A percentile compares a stretch with the other conserved stretches of the same genome.
Evolutionary conservation across 2,329 filamentous ascomycete genomes (phyloP).

Genomic region (Ophiocordyceps sinensis): DNA sequence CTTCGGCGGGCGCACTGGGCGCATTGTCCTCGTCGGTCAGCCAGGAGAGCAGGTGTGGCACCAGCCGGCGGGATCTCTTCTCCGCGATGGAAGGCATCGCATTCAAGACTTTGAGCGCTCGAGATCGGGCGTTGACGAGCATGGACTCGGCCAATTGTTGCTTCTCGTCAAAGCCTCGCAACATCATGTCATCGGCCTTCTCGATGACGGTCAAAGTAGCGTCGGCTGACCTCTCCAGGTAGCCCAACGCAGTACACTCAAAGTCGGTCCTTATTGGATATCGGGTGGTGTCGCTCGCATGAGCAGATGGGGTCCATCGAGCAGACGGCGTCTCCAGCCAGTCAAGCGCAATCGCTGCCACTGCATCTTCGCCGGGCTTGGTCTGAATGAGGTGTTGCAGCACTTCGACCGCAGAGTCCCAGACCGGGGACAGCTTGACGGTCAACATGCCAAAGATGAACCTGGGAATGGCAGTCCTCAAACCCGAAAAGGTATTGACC

Average conservation of each 20-base stretch:
- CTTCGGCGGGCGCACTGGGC: constrained; percentile 20
- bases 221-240: constrained; percentile 37
- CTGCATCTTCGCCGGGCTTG: constrained; percentile 55
- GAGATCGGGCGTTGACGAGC: constrained; percentile 48
- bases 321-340: constrained; percentile 56
- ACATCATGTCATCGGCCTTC: constrained; percentile 42
- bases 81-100: constrained; percentile 66
- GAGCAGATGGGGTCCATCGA: constrained; percentile 31
- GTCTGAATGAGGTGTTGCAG: constrained; percentile 61
- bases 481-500: constrained; percentile 41
- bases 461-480: constrained; percentile 57
- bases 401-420: constrained; percentile 68
- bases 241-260: constrained; percentile 63
- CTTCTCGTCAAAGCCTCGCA: constrained; percentile 47
- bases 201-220: constrained; percentile 37
- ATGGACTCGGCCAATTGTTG: constrained; percentile 39
- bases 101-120: constrained; percentile 66
- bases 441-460: constrained; percentile 87
- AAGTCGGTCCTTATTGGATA: constrained; percentile 52
- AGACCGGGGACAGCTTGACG: constrained; percentile 69
- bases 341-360: constrained; percentile 58
- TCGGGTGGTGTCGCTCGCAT: constrained; percentile 17
- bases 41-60: constrained; percentile 79
- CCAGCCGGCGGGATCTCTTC: constrained; percentile 68
- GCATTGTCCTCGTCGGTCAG: constrained; percentile 36